Evolutionary conservation across 768 basidiomycete species (phyloP), one percentile per base, ranked within the genome.

Genomic region (Leccinellum albellum): DNA sequence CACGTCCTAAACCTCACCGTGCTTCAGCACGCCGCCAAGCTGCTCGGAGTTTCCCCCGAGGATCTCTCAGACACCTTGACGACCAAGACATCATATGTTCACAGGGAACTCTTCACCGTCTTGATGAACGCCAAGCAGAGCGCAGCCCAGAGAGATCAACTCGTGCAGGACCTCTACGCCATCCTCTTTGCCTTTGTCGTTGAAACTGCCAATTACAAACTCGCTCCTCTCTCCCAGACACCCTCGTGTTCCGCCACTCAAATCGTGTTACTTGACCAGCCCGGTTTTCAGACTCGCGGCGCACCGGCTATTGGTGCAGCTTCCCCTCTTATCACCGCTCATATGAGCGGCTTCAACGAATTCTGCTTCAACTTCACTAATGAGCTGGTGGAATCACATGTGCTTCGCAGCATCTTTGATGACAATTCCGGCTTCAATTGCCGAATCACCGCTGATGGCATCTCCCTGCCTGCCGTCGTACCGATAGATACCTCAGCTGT

Each of bases 181-280:
- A 85, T 86, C 63, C 74, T 86, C 47, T 86, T 86, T 60, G 78
- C 84, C 0, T 86, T 79, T 58, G 77, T 86, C 44, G 80, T 84
- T 50, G 84, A 86, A 66, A 83, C 82, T 12, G 82, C 82, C 59
- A 86, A 86, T 67, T 79, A 82, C 65, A 77, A 77, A 62, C 69
- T 85, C 23, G 76, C 81, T 12, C 79, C 83, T 3, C 64, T 73
- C 59, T 70, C 77, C 1, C 70, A 74, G 8, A 71, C 73, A 10
- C 75, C 78, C 32, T 61, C 74, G 52, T 73, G 70, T 61, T 73
- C 70, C 33, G 68, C 72, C 14, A 77, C 78, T 15, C 81, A 81
- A 64, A 80, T 86, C 57, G 69, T 78, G 42, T 66, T 85, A 35
- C 69, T 86, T 50, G 84, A 86, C 62, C 74, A 78, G 33, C 75